phyloP scores from a whole-genome alignment of 805 yeast genomes.

The Jamesozyma lodderae region DNA sequence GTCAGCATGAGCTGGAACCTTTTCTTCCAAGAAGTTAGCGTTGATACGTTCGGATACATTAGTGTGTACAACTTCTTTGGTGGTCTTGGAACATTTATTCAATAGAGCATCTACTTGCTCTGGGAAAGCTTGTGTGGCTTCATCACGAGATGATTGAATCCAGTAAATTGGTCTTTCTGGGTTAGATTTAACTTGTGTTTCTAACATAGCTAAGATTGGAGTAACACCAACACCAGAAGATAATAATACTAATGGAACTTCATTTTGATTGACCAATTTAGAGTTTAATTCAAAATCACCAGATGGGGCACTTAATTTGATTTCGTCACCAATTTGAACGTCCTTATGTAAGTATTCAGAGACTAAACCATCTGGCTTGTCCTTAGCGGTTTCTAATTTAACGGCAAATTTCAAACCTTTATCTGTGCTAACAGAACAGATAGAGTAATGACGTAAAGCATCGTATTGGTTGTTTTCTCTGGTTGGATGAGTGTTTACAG shows the following conservation, averaged over 20 bases:
- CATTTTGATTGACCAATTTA: conserved; percentile 23
- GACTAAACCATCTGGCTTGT: conserved; percentile 35
- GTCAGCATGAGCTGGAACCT: conserved; percentile 23
- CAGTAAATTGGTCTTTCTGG: conserved; percentile 26
- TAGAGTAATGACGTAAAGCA: conserved; percentile 51
- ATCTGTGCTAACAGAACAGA: conserved; percentile 34
- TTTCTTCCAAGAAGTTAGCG: conserved; percentile 15
- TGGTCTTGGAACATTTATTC: conserved; percentile 8
- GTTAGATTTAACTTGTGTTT: conserved; percentile 25
- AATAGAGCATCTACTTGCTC: conserved; percentile 19
- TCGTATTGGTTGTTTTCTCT: conserved; percentile 33
- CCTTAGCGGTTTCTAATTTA: conserved; percentile 31
- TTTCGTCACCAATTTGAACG: conserved; percentile 39
- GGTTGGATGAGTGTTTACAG: conserved; percentile 30
- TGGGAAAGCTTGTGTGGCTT: conserved; percentile 20
- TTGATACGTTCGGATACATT: conserved; percentile 20
- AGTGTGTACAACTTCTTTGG: conserved; percentile 17
- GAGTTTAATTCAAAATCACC: conserved; percentile 40
- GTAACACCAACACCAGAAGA: conserved; percentile 65
- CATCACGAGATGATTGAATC: conserved; percentile 26
- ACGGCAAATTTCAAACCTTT: conserved; percentile 53
- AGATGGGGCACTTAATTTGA: conserved; percentile 49
- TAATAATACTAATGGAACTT: conserved; percentile 34
- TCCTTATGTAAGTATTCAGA: conserved; percentile 43
- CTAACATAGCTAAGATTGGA: conserved; percentile 48